Conservation (phyloP, 2,329 filamentous ascomycete species). For the Pestalotiopsis sp. region DNA sequence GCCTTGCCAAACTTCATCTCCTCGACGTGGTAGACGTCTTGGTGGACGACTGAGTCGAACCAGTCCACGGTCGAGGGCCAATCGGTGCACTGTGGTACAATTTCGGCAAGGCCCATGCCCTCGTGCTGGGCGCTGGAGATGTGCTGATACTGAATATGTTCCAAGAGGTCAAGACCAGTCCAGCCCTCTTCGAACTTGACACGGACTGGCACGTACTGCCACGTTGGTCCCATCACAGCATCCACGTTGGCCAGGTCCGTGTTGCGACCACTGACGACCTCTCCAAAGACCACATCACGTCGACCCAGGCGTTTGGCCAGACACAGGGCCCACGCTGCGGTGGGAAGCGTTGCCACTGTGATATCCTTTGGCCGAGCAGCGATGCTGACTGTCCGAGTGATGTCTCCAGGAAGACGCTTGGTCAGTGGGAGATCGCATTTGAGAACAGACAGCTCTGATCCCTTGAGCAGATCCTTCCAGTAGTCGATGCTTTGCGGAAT, state of each 20-base stretch:
- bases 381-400: constrained; percentile 47
- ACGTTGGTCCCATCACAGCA: constrained; percentile 64
- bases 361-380: constrained; percentile 53
- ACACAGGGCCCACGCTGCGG: constrained; percentile 67
- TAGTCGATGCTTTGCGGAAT: constrained; percentile 57
- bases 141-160: constrained; percentile 58
- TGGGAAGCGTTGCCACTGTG: constrained; percentile 67
- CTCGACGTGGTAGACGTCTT: constrained; percentile 65
- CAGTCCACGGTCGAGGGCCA: constrained; percentile 44
- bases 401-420: constrained; percentile 41
- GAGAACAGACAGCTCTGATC: constrained; percentile 52
- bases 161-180: constrained; percentile 55
- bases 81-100: constrained; percentile 48
- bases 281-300: constrained; percentile 65
- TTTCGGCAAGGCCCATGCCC: constrained; percentile 56
- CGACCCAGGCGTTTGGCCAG: constrained; percentile 56
- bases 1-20: constrained; percentile 43
- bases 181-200: constrained; percentile 55
- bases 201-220: constrained; percentile 68
- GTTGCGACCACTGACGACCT: constrained; percentile 67
- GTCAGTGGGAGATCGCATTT: constrained; percentile 40
- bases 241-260: constrained; percentile 58
- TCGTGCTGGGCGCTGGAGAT: constrained; percentile 58
- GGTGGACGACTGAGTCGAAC: constrained; percentile 61
- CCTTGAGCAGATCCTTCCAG: constrained; percentile 61